A percentile compares a stretch with the other conserved stretches of the same genome.
Evolutionary conservation across 352 stramenopile genomes (phyloP).

Genomic region (Pythium grandisporangium): DNA sequence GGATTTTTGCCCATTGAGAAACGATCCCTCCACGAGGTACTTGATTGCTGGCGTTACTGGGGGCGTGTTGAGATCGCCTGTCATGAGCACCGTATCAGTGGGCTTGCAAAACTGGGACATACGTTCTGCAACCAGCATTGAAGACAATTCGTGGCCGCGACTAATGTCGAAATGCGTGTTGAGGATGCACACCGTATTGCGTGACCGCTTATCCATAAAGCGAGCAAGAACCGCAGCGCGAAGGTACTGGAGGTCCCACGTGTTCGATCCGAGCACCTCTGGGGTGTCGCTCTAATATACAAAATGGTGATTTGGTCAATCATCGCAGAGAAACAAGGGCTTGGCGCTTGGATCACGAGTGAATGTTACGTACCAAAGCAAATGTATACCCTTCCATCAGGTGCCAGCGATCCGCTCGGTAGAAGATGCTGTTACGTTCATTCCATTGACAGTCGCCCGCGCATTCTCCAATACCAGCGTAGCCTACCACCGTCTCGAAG

Average conservation of each 20-base stretch:
- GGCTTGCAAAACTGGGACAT: slow-evolving; percentile 28
- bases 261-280: slow-evolving; percentile 40
- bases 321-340: slow-evolving; percentile 4
- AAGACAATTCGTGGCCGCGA: slow-evolving; percentile 40
- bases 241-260: slow-evolving; percentile 56
- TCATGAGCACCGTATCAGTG: slow-evolving; percentile 48
- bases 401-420: slow-evolving; percentile 26
- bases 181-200: slow-evolving; percentile 44
- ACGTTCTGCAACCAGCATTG: slow-evolving; percentile 33
- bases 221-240: slow-evolving; percentile 42
- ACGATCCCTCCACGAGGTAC: slow-evolving; percentile 24
- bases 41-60: slow-evolving; percentile 22
- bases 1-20: slow-evolving; percentile 17
- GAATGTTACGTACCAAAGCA: slow-evolving; percentile 31
- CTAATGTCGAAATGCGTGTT: slow-evolving; percentile 73
- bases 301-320: too few relatives aligned
- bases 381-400: slow-evolving; percentile 34
- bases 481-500: slow-evolving; percentile 32
- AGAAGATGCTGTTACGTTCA: slow-evolving; percentile 68
- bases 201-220: slow-evolving; percentile 24
- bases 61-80: slow-evolving; percentile 53
- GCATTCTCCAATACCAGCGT: slow-evolving; percentile 41
- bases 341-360: not conserved
- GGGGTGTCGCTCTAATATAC: slow-evolving; percentile 69
- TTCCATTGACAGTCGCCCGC: slow-evolving; percentile 43